Base-by-base conservation (phyloP, 1,284 basidiomycete genomes). In the Ceratobasidium sp. region DNA sequence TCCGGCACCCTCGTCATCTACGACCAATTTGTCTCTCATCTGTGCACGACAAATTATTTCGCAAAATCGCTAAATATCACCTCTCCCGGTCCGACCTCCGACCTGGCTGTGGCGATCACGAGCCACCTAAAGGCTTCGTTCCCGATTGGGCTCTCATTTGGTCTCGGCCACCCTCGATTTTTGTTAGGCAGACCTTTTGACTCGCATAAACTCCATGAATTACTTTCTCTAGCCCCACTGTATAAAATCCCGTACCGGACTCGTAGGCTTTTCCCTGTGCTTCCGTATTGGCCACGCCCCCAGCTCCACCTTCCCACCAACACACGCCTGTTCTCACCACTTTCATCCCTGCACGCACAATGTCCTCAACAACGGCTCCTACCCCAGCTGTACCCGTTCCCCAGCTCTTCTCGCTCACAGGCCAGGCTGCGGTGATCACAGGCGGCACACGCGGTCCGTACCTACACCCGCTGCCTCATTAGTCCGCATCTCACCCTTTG, bases 341-440 rank as follows among this genome's bases (percentile, higher is more conserved):
- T 33, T 60, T 41, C 22, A 22, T 27, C 22, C 44, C 19, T 48
- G 24, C 44, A 41, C 60, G 44, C 45, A 62, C 36, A 57, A 73
- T 67, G 60, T 60, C 76, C 54, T 29, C 72, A 41, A 44, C 74
- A 57, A 36, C 71, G 7, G 75, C 71, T 19, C 51, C 56, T 57
- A 75, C 76, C 2, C 76, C 76, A 24, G 66, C 75, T 7, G 71
- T 75, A 57, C 71, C 54, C 24, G 64, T 41, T 9, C 45, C 60
- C 31, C 33, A 73, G 17, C 81, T 86, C 45, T 86, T 86, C 78
- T 80, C 82, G 59, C 83, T 86, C 57, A 79, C 81, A 33, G 84
- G 85, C 78, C 83, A 84, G 79, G 84, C 83, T 33, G 84, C 84
- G 24, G 78, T 86, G 79, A 74, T 78, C 51, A 82, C 80, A 47